Conservation (phyloP, 345 rosid genomes). For the Hypericum androsaemum region DNA sequence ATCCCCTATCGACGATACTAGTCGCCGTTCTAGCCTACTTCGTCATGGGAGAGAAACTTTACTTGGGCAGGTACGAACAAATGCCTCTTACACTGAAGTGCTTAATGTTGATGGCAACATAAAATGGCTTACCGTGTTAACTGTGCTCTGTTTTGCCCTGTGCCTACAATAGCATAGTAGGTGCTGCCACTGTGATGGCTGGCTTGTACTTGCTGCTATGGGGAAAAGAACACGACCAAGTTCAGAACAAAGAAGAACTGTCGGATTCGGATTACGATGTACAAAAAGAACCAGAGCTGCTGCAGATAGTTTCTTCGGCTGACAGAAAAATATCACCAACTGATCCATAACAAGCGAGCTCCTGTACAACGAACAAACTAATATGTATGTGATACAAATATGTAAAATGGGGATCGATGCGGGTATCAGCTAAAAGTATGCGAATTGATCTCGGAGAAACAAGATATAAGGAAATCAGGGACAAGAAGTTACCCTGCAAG, state of each 20-base stretch:
- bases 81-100: too few relatives aligned
- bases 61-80: constrained; percentile 37
- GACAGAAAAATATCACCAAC: constrained; percentile 8
- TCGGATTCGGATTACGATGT: constrained; percentile 9
- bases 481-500: too few relatives aligned
- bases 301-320: constrained; percentile 10
- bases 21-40: constrained; percentile 44
- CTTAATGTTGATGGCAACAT: too few relatives aligned
- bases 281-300: not conserved
- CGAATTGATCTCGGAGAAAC: too few relatives aligned
- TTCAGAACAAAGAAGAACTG: constrained; percentile 13
- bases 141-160: constrained; percentile 1
- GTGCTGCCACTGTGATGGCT: constrained; percentile 35
- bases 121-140: not conserved
- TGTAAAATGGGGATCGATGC: too few relatives aligned
- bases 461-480: too few relatives aligned
- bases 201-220: constrained; percentile 56
- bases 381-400: too few relatives aligned
- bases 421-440: too few relatives aligned
- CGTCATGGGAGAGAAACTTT: constrained; percentile 47
- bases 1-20: constrained; percentile 41
- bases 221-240: constrained; percentile 52
- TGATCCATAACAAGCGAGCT: constrained; percentile 10
- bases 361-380: not conserved
- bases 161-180: constrained; percentile 36